These are phyloP conservation scores for Suillus tomentosus DNA, from an alignment of 768 basidiomycete species.

Conservation along the genomic window DNA sequence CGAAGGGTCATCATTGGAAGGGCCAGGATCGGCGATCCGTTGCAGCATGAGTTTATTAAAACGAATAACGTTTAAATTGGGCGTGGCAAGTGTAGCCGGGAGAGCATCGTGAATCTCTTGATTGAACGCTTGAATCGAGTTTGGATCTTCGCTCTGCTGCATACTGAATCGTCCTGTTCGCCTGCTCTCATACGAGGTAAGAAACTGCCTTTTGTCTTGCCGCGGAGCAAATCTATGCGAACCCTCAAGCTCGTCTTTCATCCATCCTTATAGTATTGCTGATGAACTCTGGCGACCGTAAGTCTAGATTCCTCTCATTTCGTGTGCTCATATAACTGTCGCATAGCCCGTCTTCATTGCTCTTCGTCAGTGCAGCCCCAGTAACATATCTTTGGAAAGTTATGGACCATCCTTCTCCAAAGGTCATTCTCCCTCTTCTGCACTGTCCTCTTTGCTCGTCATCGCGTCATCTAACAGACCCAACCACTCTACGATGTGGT, in stretches of 20 bases:
- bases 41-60: background rate
- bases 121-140: constrained; percentile 3
- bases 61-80: background rate
- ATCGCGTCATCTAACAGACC: constrained; percentile 39
- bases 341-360: background rate
- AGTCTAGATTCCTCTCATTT: background rate
- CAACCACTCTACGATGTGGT: constrained; percentile 74
- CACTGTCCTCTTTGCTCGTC: constrained; percentile 56
- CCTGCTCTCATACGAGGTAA: background rate
- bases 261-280: background rate
- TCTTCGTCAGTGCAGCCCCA: background rate
- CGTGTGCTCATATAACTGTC: constrained; percentile 1
- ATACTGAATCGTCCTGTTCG: background rate
- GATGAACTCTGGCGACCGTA: constrained; percentile 6
- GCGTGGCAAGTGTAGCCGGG: background rate
- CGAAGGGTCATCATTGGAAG: background rate
- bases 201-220: background rate
- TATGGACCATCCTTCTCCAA: constrained; percentile 4
- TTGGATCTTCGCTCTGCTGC: background rate
- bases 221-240: background rate
- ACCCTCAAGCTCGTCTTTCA: background rate
- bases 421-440: constrained; percentile 40
- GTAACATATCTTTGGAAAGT: background rate
- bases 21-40: constrained; percentile 8
- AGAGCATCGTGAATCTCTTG: constrained; percentile 5